Percentiles rank a stretch among this genome's conserved stretches.
Evolutionary conservation across 495 filamentous ascomycete genomes (phyloP).

Genomic region (Letharia columbiana): DNA sequence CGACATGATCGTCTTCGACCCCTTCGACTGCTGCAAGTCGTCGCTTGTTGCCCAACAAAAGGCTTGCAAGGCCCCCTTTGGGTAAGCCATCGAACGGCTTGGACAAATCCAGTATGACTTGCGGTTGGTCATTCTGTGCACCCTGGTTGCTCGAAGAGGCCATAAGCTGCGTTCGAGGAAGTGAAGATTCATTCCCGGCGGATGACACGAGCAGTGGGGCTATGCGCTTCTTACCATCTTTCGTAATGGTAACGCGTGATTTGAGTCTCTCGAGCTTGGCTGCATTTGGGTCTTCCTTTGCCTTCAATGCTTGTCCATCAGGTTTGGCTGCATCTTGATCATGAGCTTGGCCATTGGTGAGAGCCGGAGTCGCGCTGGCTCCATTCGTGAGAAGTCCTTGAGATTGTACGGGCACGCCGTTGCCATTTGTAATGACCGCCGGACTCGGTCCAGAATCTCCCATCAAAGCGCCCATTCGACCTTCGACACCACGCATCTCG

Average conservation of each 20-base stretch:
- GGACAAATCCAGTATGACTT: slow-evolving; percentile 80
- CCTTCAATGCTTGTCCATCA: slow-evolving; percentile 31
- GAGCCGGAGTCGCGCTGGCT: not conserved
- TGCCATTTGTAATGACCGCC: slow-evolving; percentile 36
- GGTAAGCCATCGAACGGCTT: slow-evolving; percentile 92
- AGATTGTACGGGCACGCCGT: slow-evolving; percentile 28
- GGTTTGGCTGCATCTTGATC: slow-evolving; percentile 10
- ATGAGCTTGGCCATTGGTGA: slow-evolving; percentile 25
- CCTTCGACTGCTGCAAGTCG: slow-evolving; percentile 60
- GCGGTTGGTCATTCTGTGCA: slow-evolving; percentile 60
- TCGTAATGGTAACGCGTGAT: slow-evolving; percentile 84
- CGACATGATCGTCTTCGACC: slow-evolving; percentile 58
- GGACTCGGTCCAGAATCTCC: slow-evolving; percentile 51
- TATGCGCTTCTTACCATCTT: slow-evolving; percentile 95
- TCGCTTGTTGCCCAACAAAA: slow-evolving; percentile 89
- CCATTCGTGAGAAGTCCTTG: slow-evolving; percentile 18
- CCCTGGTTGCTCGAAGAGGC: slow-evolving; percentile 54
- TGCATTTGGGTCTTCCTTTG: slow-evolving; percentile 53
- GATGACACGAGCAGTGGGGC: slow-evolving; percentile 85
- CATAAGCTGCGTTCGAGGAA: slow-evolving; percentile 78
- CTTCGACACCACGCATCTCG: slow-evolving; percentile 80
- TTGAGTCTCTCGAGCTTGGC: slow-evolving; percentile 73
- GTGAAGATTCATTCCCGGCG: slow-evolving; percentile 68
- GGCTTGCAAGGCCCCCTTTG: slow-evolving; percentile 72
- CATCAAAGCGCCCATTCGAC: slow-evolving; percentile 96